A percentile compares a stretch with the other conserved stretches of the same genome.
phyloP scores from a whole-genome alignment of 305 asterid species.

The Coffea humblotiana region DNA sequence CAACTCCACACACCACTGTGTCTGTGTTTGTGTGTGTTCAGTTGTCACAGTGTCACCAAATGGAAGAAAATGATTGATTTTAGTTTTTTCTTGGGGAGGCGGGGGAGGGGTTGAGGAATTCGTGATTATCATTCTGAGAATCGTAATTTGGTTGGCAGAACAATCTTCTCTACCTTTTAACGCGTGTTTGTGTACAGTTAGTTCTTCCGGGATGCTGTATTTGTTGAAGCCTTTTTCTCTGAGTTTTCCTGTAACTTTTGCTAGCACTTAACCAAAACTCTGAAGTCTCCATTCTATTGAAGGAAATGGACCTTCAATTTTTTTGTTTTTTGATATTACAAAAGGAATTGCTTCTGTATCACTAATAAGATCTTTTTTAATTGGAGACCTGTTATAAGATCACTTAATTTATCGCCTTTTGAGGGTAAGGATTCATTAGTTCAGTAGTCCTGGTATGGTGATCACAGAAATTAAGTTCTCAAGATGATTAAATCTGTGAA shows the following conservation, averaged over 20 bases:
- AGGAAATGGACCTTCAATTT: background rate
- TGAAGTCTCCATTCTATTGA: background rate
- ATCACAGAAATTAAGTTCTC: background rate
- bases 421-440: background rate
- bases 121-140: background rate
- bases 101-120: no score
- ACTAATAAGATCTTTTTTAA: background rate
- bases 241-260: background rate
- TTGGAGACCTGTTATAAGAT: background rate
- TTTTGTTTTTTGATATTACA: background rate
- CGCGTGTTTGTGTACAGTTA: background rate
- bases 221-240: background rate
- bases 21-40: background rate
- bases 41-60: background rate
- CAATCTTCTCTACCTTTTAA: background rate
- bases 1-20: background rate
- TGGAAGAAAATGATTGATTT: background rate
- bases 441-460: background rate
- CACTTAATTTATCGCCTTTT: background rate
- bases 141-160: background rate
- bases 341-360: background rate
- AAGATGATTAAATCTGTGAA: background rate
- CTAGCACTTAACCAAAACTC: background rate
- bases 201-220: background rate
- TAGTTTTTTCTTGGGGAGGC: background rate